phyloP scores from a whole-genome alignment of 192 early-diverging fungal genomes.

The Martensiomyces pterosporus region DNA sequence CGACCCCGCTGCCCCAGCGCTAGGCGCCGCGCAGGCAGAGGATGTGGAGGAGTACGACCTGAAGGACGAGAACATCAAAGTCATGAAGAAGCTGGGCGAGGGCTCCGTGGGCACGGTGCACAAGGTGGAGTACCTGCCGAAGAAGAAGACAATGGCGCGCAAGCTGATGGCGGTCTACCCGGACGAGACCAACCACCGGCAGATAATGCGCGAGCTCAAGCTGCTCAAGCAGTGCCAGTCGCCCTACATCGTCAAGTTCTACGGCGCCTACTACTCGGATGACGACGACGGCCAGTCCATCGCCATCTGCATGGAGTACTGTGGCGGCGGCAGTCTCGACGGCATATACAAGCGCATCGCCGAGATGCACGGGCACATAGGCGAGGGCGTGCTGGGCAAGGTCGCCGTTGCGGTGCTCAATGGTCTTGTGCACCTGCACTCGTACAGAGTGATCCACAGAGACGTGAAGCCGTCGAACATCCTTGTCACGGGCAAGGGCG shows the following conservation, averaged over 20 bases:
- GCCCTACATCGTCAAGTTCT: slow-evolving; percentile 91
- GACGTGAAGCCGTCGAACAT: slow-evolving; percentile 99
- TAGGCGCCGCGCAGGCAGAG: slow-evolving; percentile 19
- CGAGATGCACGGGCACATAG: slow-evolving; percentile 69
- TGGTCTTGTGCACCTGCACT: slow-evolving; percentile 87
- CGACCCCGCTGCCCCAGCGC: too few relatives aligned
- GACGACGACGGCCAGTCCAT: slow-evolving; percentile 69
- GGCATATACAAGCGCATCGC: slow-evolving; percentile 77
- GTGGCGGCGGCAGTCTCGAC: slow-evolving; percentile 90
- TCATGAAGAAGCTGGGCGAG: slow-evolving; percentile 78
- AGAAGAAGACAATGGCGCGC: slow-evolving; percentile 81
- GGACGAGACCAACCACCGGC: slow-evolving; percentile 67
- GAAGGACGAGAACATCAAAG: slow-evolving; percentile 66
- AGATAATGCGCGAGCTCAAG: slow-evolving; percentile 88
- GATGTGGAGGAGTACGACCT: slow-evolving; percentile 43
- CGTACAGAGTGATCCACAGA: slow-evolving; percentile 86
- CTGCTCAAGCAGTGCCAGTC: slow-evolving; percentile 87
- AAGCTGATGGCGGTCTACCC: slow-evolving; percentile 72
- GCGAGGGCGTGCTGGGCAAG: slow-evolving; percentile 82
- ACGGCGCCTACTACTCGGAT: slow-evolving; percentile 85
- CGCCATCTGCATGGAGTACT: slow-evolving; percentile 96
- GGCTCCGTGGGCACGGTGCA: slow-evolving; percentile 92
- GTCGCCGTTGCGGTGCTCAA: slow-evolving; percentile 87
- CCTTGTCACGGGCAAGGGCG: slow-evolving; percentile 78
- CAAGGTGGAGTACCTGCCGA: slow-evolving; percentile 75